phyloP scores from a whole-genome alignment of 1,284 basidiomycete species.

The Neolentinus lepideus region DNA sequence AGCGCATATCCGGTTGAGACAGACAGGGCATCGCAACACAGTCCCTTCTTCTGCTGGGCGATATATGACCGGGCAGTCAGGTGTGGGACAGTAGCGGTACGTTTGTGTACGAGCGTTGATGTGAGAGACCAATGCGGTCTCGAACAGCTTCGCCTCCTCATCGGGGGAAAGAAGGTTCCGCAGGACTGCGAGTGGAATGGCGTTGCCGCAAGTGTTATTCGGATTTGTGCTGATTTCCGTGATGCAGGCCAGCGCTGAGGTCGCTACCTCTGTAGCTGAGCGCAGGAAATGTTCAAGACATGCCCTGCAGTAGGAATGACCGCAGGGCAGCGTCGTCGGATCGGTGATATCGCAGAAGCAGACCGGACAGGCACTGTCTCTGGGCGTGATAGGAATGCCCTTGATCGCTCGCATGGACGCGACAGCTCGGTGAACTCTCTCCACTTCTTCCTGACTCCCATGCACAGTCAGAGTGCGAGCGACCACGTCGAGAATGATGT shows the following conservation, averaged over 20 bases:
- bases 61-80: conserved; percentile 69
- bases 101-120: conserved; percentile 30
- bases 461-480: conserved; percentile 25
- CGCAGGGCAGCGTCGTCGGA: conserved; percentile 33
- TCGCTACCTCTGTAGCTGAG: conserved; percentile 19
- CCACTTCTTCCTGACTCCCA: conserved; percentile 23
- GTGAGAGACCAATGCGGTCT: conserved; percentile 30
- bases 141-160: conserved; percentile 30
- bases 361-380: conserved; percentile 30
- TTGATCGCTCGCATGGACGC: neutral
- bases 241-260: conserved; percentile 28
- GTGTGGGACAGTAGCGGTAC: conserved; percentile 60
- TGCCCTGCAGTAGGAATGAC: conserved; percentile 40
- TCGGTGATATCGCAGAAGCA: conserved; percentile 31
- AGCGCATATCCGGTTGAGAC: conserved; percentile 60
- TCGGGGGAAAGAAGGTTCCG: conserved; percentile 29
- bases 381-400: neutral
- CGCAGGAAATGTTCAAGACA: conserved; percentile 38
- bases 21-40: conserved; percentile 63
- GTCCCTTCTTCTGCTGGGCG: conserved; percentile 39
- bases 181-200: conserved; percentile 31
- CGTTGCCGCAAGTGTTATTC: conserved; percentile 17
- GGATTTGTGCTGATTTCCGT: conserved; percentile 10
- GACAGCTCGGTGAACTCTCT: conserved; percentile 6
- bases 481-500: conserved; percentile 31